Conservation (phyloP, 2,329 filamentous ascomycete genomes). For the Claviceps sp. region DNA sequence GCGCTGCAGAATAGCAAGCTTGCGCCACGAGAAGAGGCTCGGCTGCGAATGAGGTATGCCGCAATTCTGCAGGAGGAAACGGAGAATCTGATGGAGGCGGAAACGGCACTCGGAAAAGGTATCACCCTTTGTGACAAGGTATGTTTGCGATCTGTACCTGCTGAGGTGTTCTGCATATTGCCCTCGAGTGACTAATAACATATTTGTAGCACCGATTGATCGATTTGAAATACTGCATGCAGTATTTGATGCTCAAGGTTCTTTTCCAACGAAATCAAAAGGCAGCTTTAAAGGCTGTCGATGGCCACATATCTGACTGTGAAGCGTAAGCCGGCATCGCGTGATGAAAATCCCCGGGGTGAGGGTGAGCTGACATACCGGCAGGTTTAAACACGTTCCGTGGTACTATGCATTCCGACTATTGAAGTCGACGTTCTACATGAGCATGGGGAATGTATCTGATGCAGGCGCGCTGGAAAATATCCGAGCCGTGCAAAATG, state of each 20-base stretch:
- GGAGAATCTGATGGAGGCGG: slow-evolving; percentile 59
- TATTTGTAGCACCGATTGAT: slow-evolving; percentile 22
- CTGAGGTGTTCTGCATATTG: too few species aligned
- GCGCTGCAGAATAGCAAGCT: slow-evolving; percentile 49
- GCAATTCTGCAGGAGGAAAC: slow-evolving; percentile 62
- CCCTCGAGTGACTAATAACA: too few species aligned
- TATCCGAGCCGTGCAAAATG: slow-evolving; percentile 45
- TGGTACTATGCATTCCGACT: slow-evolving; percentile 72
- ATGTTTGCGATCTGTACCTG: slow-evolving; percentile 6
- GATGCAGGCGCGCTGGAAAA: slow-evolving; percentile 56
- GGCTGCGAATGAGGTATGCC: slow-evolving; percentile 57
- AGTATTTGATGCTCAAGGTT: slow-evolving; percentile 58
- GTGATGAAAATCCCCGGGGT: background rate
- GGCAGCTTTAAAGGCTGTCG: slow-evolving; percentile 58
- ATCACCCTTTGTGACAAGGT: slow-evolving; percentile 56
- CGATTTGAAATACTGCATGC: slow-evolving; percentile 66
- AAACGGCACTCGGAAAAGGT: slow-evolving; percentile 58
- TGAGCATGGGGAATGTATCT: slow-evolving; percentile 45
- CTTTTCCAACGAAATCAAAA: slow-evolving; percentile 59
- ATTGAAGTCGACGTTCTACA: slow-evolving; percentile 54
- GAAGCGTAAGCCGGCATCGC: slow-evolving; percentile 38
- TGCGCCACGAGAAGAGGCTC: slow-evolving; percentile 53
- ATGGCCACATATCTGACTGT: slow-evolving; percentile 54
- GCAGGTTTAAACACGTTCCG: slow-evolving; percentile 48
- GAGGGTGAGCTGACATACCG: background rate